A percentile compares a stretch with the other conserved stretches of the same genome.
Evolutionary conservation across 257 asterid species (phyloP).

Genomic region (Marsdenia floribunda): DNA sequence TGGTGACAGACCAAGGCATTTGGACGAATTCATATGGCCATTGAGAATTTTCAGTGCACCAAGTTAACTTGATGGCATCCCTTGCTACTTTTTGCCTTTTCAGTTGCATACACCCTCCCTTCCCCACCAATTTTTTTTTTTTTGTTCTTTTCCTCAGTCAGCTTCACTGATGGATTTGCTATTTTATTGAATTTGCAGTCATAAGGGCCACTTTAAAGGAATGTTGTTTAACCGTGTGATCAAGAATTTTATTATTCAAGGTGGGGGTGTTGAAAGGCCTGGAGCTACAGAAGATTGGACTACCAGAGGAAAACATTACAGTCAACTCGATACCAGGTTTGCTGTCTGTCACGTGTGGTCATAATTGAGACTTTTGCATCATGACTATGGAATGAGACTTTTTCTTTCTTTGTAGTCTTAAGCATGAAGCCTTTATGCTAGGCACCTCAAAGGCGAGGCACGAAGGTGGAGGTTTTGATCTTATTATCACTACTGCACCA

Average conservation of each 20-base stretch:
- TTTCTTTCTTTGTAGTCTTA: slow-evolving; percentile 28
- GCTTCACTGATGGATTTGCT: background rate
- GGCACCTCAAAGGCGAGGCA: slow-evolving; percentile 78
- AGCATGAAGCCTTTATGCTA: slow-evolving; percentile 98
- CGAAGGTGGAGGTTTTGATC: slow-evolving; percentile 61
- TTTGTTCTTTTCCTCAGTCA: background rate
- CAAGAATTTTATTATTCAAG: slow-evolving; percentile 89
- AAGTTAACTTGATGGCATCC: background rate
- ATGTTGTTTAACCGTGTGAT: slow-evolving; percentile 83
- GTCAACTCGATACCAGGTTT: slow-evolving; percentile 88
- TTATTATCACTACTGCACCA: slow-evolving; percentile 87
- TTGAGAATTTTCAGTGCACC: background rate
- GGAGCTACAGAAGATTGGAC: slow-evolving; percentile 87
- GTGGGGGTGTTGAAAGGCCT: slow-evolving; percentile 63
- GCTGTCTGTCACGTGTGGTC: slow-evolving; percentile 14
- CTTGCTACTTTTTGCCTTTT: background rate
- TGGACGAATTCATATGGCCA: background rate
- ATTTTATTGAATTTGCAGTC: slow-evolving; percentile 42
- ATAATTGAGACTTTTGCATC: slow-evolving; percentile 4
- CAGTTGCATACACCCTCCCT: background rate
- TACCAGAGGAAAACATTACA: slow-evolving; percentile 74
- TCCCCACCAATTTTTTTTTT: too few species aligned
- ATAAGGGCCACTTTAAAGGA: slow-evolving; percentile 70
- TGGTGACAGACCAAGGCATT: background rate
- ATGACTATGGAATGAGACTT: background rate